Base-by-base conservation (phyloP, 2,329 filamentous ascomycete genomes). In the Monosporascus sp. region DNA sequence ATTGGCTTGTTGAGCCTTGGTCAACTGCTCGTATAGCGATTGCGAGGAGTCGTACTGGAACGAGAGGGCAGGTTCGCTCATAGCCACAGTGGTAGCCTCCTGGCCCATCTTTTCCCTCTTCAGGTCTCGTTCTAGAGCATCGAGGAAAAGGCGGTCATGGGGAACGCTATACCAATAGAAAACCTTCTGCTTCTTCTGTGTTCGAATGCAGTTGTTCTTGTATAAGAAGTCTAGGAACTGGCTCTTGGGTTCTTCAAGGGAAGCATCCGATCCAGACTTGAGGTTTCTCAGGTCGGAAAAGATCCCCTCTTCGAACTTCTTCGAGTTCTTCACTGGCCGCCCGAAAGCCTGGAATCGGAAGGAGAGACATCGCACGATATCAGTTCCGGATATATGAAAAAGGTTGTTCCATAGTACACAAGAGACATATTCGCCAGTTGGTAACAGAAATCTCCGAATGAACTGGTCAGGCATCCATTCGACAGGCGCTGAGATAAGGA, bases 161-260 rank as follows among this genome's bases (percentile, higher is more conserved):
- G 94, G 94, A 47, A 99, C 94, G 76, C 92, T 97, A 76, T 97
- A 99, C 94, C 94, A 99, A 77, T 97, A 99, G 69, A 99, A 99
- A 60, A 99, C 94, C 80, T 99, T 99, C 70, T 99, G 94, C 82
- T 99, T 99, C 85, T 99, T 99, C 74, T 99, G 94, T 38, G 94
- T 99, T 63, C 94, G 87, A 64, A 99, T 99, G 81, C 94, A 99
- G 79, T 99, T 99, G 83, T 99, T 99, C 82, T 99, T 99, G 84
- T 99, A 99, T 45, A 99, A 81, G 72, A 97, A 99, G 74, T 99
- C 94, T 57, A 99, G 83, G 75, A 99, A 99, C 2, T 89, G 87
- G 75, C 93, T 97, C 81, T 99, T 99, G 52, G 94, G 94, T 78
- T 99, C 94, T 75, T 99, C 94, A 55, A 99, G 84, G 42, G 94